Conservation (phyloP, 169 alveolate species). For the Cryptosporidium ryanae region DNA sequence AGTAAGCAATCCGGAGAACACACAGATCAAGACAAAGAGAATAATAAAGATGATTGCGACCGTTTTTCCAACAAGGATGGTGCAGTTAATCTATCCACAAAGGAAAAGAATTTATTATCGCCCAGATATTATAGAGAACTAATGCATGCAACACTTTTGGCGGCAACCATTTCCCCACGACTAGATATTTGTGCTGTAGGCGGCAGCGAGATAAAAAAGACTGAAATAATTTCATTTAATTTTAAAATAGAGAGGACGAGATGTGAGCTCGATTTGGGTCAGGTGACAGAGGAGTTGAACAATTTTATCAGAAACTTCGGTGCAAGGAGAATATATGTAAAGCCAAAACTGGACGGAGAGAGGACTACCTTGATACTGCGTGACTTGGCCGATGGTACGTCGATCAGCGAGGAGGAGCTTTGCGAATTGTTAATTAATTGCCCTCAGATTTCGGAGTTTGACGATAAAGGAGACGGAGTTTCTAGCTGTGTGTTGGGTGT, state of each 20-base stretch:
- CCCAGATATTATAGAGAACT: neutral
- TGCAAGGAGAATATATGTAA: conserved; percentile 25
- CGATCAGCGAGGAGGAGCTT: conserved; percentile 25
- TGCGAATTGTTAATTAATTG: conserved; percentile 18
- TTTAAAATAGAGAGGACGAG: neutral
- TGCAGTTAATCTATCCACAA: neutral
- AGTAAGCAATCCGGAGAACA: neutral
- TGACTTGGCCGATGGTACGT: conserved; percentile 15
- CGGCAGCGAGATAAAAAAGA: neutral
- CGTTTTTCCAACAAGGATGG: neutral
- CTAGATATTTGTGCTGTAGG: conserved; percentile 19
- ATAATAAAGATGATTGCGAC: neutral
- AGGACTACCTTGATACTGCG: conserved; percentile 61
- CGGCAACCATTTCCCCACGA: neutral
- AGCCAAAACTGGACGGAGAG: conserved; percentile 31
- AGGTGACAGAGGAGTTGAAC: neutral
- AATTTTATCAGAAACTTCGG: neutral
- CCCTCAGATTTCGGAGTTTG: conserved; percentile 10
- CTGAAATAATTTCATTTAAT: neutral
- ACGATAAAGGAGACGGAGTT: neutral
- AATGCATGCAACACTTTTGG: conserved; percentile 21
- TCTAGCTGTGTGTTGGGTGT: neutral
- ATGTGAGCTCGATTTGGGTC: neutral
- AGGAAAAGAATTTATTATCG: neutral
- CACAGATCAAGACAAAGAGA: neutral